Evolutionary conservation across 2,329 filamentous ascomycete species (phyloP).

Genomic region (Pseudogymnoascus sp.): DNA sequence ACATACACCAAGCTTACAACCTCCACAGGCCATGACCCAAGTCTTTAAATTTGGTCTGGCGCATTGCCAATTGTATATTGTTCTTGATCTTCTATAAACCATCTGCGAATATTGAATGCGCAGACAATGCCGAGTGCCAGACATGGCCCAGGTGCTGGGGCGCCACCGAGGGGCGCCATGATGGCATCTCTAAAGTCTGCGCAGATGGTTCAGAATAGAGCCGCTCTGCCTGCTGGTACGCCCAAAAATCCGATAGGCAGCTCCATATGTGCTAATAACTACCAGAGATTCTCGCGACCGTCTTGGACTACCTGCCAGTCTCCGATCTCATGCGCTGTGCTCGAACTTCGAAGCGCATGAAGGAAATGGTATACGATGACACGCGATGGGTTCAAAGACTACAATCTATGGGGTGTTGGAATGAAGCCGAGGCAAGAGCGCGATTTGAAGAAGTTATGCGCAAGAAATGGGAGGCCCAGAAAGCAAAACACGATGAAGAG

Average conservation of each 20-base stretch:
- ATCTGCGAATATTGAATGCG: constrained; percentile 1
- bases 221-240: constrained; percentile 75
- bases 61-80: not conserved
- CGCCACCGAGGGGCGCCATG: constrained; percentile 44
- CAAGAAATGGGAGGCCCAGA: constrained; percentile 53
- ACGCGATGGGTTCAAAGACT: constrained; percentile 86
- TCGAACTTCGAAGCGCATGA: constrained; percentile 74
- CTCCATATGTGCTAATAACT: not conserved
- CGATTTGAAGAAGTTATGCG: constrained; percentile 68
- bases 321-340: constrained; percentile 81
- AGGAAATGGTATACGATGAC: constrained; percentile 99
- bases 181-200: constrained; percentile 73
- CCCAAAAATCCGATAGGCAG: not conserved
- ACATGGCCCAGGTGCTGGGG: constrained; percentile 23
- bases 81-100: not conserved
- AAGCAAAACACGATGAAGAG: constrained; percentile 31
- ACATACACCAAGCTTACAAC: not conserved
- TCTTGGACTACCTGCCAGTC: constrained; percentile 84
- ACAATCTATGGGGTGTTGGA: constrained; percentile 85
- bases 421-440: constrained; percentile 76
- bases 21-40: constrained; percentile 4
- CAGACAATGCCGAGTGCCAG: constrained; percentile 40
- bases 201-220: constrained; percentile 71
- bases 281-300: constrained; percentile 75
- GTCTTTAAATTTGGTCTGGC: not conserved